Evolutionary conservation across 495 filamentous ascomycete species (phyloP).

Genomic region (Pyrenula massariospora): DNA sequence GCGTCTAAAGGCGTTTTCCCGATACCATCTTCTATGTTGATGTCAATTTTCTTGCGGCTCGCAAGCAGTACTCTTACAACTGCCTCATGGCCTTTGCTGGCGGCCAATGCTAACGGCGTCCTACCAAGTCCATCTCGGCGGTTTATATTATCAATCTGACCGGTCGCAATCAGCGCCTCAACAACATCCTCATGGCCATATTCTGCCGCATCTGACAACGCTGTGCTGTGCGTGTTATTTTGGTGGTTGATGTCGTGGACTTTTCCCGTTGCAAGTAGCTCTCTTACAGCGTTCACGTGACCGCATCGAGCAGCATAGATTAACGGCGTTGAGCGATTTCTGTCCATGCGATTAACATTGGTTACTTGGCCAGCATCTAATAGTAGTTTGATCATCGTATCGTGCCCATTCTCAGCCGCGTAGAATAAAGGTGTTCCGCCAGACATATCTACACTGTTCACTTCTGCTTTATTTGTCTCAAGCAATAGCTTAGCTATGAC

Average conservation of each 20-base stretch:
- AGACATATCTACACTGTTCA: not conserved
- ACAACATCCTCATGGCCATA: conserved; percentile 6
- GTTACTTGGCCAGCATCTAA: not conserved
- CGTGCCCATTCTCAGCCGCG: conserved; percentile 1
- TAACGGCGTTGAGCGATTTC: conserved; percentile 6
- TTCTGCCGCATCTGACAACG: conserved; percentile 5
- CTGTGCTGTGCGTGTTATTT: conserved; percentile 4
- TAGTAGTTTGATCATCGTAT: conserved; percentile 5
- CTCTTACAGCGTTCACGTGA: conserved; percentile 4
- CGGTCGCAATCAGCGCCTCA: conserved; percentile 1
- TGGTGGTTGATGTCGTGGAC: not conserved
- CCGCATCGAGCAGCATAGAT: conserved; percentile 4
- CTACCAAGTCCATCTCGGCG: not conserved
- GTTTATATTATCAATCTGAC: not conserved
- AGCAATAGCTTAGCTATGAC: not conserved
- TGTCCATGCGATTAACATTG: conserved; percentile 1
- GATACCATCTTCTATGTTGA: not conserved
- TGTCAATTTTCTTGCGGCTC: not conserved
- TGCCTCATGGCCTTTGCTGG: not conserved
- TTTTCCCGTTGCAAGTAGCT: conserved; percentile 1
- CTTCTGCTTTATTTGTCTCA: not conserved
- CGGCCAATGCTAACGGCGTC: not conserved
- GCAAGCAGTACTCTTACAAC: not conserved
- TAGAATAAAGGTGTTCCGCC: not conserved
- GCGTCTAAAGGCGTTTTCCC: not conserved